Evolutionary conservation across 495 filamentous ascomycete genomes (phyloP).

Genomic region (Aspergillus incahuasiensis): DNA sequence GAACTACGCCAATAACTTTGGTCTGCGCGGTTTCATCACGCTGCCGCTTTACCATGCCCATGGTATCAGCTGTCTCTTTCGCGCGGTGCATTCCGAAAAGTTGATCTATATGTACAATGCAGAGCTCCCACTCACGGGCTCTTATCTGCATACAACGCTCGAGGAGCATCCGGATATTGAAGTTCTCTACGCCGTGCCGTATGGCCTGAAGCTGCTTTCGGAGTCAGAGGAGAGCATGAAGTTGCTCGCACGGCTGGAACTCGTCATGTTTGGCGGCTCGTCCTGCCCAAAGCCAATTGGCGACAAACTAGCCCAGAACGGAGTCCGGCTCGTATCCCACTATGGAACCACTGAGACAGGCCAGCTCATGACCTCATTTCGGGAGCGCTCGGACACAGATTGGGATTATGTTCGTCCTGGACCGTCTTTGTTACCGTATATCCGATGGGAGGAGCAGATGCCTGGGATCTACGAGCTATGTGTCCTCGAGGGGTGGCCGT

Average conservation of each 20-base stretch:
- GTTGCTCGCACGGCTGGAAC: slow-evolving; percentile 30
- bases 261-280: slow-evolving; percentile 47
- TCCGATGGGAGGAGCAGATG: slow-evolving; percentile 48
- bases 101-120: slow-evolving; percentile 43
- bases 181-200: slow-evolving; percentile 44
- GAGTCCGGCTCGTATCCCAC: slow-evolving; percentile 47
- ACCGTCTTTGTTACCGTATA: slow-evolving; percentile 20
- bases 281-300: slow-evolving; percentile 48
- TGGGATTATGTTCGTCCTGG: slow-evolving; percentile 57
- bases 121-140: slow-evolving; percentile 36
- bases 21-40: slow-evolving; percentile 43
- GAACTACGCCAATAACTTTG: slow-evolving; percentile 38
- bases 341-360: slow-evolving; percentile 50
- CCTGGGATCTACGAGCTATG: slow-evolving; percentile 52
- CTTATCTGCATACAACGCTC: slow-evolving; percentile 36
- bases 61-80: slow-evolving; percentile 45
- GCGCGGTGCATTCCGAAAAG: slow-evolving; percentile 37
- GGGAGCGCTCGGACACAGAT: slow-evolving; percentile 42
- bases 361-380: slow-evolving; percentile 48
- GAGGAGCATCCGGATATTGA: slow-evolving; percentile 32
- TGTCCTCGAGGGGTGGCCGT: slow-evolving; percentile 54
- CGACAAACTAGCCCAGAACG: slow-evolving; percentile 43
- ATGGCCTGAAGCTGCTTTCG: slow-evolving; percentile 43
- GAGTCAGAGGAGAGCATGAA: slow-evolving; percentile 40
- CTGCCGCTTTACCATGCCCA: slow-evolving; percentile 51